Base-by-base conservation (phyloP, 768 basidiomycete genomes). In the Floccularia luteovirens region DNA sequence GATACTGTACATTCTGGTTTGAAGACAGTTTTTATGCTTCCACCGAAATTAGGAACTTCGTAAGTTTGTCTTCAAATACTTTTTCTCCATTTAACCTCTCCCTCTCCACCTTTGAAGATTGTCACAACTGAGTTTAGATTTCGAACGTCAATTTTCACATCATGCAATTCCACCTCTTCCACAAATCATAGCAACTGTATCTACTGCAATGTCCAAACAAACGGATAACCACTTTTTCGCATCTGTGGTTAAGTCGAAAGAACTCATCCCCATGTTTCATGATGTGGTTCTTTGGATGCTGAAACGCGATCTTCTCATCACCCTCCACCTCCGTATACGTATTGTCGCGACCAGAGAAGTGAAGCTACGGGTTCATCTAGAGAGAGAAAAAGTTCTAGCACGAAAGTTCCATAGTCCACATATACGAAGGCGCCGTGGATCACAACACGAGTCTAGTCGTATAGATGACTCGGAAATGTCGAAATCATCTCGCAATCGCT, bases 251-350 rank as follows among this genome's bases (percentile, higher is more conserved):
- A 69, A 76, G 34, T 61, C 70, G 16, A 80, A 82, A 51, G 81
- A 83, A 27, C 64, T 72, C 8, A 74, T 90, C 21, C 69, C 74
- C 3, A 57, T 79, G 37, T 94, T 87, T 58, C 74, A 83, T 47
- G 79, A 90, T 20, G 86, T 93, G 22, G 77, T 98, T 8, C 62
- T 85, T 25, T 97, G 93, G 94, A 77, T 98, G 70, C 70, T 97
- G 25, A 86, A 86, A 54, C 78, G 80, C 28, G 90, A 90, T 53
- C 69, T 98, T 47, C 66, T 97, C 13, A 73, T 88, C 38, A 85
- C 88, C 13, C 70, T 91, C 20, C 92, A 93, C 53, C 77, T 92
- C 11, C 80, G 85, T 25, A 79, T 94, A 39, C 80, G 92, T 22
- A 70, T 98, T 30, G 75, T 90, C 24, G 91, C 87, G 0, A 80